Evolutionary conservation across 306 rosid species (phyloP), one percentile per base, ranked within the genome.

Genomic region (Herpetospermum pedunculosum): DNA sequence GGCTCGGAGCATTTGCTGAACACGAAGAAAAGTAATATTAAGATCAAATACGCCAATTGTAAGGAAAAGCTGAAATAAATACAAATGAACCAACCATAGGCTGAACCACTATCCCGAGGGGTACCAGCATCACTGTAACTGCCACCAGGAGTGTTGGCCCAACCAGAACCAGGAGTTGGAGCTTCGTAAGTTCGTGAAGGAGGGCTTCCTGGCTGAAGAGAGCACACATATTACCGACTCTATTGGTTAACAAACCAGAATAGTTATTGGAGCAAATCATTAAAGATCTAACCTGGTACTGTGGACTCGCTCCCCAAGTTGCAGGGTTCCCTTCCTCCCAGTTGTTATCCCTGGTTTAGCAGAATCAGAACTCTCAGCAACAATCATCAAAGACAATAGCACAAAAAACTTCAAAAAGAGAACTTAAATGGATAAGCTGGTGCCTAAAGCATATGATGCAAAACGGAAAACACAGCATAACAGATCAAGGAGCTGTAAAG

Each of bases 281-380:
- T 71, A 44, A 70, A 70, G 57, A 70, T 29, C 77, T 73, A 47
- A 92, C 99, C 96, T 92, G 99, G 80, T 92, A 92, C 76, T 89
- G 97, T 35, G 99, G 99, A 74, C 97, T 95, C 49, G 92, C 15
- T 64, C 92, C 93, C 99, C 97, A 95, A 81, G 97, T 89, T 76
- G 80, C 99, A 44, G 99, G 99, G 79, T 95, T 95, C 75, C 92
- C 99, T 69, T 95, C 99, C 80, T 95, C 99, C 97, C 97, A 95
- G 76, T 89, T n/a, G n/a, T n/a, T 87, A 76, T 95, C 97, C 96
- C 97, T 92, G 79, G 58, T 79, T 77, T 18, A 34, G 72, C 50
- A 70, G 50, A 73, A 85, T 40, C 78, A 81, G 5, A 74, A 28
- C 74, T 65, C 29, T 49, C 63, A n/a, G 32, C 48, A 64, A 62